phyloP scores from a whole-genome alignment of 768 basidiomycete species.

The Termitomyces sp. region DNA sequence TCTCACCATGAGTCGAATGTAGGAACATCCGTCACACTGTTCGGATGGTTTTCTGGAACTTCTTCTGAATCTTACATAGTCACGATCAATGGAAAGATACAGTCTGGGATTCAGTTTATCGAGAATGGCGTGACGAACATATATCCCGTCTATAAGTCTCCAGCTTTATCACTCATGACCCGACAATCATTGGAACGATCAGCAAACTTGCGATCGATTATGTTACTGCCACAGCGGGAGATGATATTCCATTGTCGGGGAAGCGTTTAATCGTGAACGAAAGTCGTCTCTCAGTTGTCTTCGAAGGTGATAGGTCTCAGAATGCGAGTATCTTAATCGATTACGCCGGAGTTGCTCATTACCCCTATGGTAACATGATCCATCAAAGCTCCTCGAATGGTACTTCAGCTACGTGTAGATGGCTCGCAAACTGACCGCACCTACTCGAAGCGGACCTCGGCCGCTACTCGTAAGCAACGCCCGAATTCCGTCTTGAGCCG shows the following conservation, averaged over 20 bases:
- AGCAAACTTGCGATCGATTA: background rate
- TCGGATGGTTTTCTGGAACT: background rate
- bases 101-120: background rate
- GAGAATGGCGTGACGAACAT: background rate
- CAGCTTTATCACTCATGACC: background rate
- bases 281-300: background rate
- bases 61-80: background rate
- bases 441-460: background rate
- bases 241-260: background rate
- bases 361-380: background rate
- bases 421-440: background rate
- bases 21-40: background rate
- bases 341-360: background rate
- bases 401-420: background rate
- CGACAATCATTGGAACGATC: background rate
- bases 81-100: background rate
- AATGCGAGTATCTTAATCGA: background rate
- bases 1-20: background rate
- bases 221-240: background rate
- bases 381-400: background rate
- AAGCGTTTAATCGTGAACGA: background rate
- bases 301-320: background rate
- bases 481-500: background rate
- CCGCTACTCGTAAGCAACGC: background rate
- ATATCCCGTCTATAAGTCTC: background rate